Percentiles rank a stretch among this genome's conserved stretches.
phyloP scores from a whole-genome alignment of 352 stramenopile genomes.

The Globisporangium ultimum region DNA sequence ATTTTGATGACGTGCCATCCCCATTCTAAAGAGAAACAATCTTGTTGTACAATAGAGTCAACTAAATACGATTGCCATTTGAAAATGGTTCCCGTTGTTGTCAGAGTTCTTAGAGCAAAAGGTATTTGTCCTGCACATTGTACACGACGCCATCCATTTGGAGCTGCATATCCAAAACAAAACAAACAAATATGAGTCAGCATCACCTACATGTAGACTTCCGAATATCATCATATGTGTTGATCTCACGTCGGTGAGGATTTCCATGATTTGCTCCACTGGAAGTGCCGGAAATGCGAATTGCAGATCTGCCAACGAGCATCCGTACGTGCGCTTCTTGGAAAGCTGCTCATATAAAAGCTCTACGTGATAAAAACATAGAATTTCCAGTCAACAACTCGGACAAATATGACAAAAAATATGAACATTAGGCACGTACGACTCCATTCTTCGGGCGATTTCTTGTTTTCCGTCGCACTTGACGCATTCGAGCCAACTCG shows the following conservation, averaged over 20 bases:
- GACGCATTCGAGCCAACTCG: slow-evolving; percentile 11
- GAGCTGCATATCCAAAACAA: slow-evolving; percentile 25
- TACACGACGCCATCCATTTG: slow-evolving; percentile 70
- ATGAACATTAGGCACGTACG: slow-evolving; percentile 24
- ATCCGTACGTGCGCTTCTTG: slow-evolving; percentile 27
- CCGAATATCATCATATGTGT: neutral
- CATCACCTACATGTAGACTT: neutral
- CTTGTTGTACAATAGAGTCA: slow-evolving; percentile 18
- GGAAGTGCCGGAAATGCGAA: slow-evolving; percentile 52
- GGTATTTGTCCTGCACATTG: slow-evolving; percentile 49
- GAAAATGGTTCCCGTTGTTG: no score
- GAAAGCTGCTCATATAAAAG: slow-evolving; percentile 40
- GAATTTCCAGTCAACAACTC: neutral
- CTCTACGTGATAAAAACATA: slow-evolving; percentile 18
- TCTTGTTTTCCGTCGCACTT: slow-evolving; percentile 12
- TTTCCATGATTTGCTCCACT: slow-evolving; percentile 43
- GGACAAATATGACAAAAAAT: neutral
- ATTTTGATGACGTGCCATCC: neutral
- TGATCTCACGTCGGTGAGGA: slow-evolving; percentile 54
- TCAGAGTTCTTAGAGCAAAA: slow-evolving; percentile 38
- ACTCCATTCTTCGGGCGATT: slow-evolving; percentile 51
- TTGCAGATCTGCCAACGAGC: slow-evolving; percentile 47
- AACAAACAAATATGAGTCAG: neutral
- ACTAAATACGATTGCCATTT: neutral
- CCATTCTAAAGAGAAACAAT: neutral